Evolutionary conservation across 2,329 filamentous ascomycete species (phyloP).

Genomic region (Samsoniella hepiali): DNA sequence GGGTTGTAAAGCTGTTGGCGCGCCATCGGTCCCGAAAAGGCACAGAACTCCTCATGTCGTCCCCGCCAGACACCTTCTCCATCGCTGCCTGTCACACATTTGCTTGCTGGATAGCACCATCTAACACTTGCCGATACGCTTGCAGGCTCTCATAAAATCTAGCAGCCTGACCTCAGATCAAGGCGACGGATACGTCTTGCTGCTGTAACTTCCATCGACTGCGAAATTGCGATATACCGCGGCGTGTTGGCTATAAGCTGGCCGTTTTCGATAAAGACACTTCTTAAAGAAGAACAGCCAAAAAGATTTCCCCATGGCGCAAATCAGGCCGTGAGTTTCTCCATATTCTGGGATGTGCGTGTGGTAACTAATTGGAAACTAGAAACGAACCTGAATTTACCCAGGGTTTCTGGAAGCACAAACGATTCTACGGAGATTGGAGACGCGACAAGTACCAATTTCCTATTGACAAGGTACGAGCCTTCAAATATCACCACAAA

Average conservation of each 20-base stretch:
- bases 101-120: background rate
- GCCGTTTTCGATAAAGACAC: background rate
- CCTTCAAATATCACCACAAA: background rate
- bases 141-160: background rate
- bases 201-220: background rate
- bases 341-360: constrained; percentile 17
- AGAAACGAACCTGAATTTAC: background rate
- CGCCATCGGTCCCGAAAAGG: no score
- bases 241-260: background rate
- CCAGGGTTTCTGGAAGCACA: constrained; percentile 54
- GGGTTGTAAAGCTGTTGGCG: no score
- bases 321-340: constrained; percentile 1
- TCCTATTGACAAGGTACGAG: constrained; percentile 69
- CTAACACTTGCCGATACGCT: background rate
- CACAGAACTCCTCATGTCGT: background rate
- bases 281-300: background rate
- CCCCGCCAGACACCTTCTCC: background rate
- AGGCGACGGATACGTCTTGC: background rate
- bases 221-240: background rate
- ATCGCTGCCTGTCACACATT: background rate
- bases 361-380: constrained; percentile 7
- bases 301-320: background rate
- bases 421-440: constrained; percentile 66
- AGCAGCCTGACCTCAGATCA: background rate
- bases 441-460: constrained; percentile 70